These are phyloP conservation scores for Physocladia obscura DNA, from an alignment of 192 early-diverging fungal genomes.

Conservation along the genomic window DNA sequence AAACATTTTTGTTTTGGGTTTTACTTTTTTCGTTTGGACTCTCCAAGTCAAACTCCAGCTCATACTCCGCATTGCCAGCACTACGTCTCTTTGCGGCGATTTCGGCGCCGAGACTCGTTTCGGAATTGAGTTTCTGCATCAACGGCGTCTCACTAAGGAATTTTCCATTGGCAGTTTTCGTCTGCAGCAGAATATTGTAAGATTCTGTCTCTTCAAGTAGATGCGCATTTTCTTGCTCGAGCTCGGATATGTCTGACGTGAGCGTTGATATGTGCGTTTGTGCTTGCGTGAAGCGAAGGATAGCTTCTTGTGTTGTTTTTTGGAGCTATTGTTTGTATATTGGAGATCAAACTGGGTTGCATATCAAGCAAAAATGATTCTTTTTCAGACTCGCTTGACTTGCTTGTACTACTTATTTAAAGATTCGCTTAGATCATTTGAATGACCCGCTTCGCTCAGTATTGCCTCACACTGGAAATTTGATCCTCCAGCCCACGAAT, in stretches of 20 bases:
- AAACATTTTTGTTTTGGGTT: too few species aligned
- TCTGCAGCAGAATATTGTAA: background rate
- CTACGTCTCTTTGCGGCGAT: background rate
- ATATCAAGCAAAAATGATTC: too few species aligned
- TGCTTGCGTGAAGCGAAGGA: background rate
- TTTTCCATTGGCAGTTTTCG: background rate
- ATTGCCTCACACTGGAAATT: background rate
- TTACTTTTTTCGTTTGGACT: constrained; percentile 10
- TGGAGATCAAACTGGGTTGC: background rate
- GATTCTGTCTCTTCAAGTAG: background rate
- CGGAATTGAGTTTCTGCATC: background rate
- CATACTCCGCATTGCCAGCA: background rate
- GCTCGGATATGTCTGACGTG: background rate
- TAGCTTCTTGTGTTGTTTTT: background rate
- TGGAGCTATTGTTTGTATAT: background rate
- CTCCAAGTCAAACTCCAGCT: background rate
- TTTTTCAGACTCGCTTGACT: too few species aligned
- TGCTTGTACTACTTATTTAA: too few species aligned
- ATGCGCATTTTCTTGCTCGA: background rate
- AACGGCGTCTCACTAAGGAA: background rate
- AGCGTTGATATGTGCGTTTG: background rate
- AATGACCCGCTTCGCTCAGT: too few species aligned
- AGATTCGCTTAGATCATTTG: too few species aligned
- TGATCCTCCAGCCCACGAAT: background rate
- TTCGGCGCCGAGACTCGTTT: background rate